Base-by-base conservation (phyloP, 176 grass and related monocot species). In the Zea luxurians region DNA sequence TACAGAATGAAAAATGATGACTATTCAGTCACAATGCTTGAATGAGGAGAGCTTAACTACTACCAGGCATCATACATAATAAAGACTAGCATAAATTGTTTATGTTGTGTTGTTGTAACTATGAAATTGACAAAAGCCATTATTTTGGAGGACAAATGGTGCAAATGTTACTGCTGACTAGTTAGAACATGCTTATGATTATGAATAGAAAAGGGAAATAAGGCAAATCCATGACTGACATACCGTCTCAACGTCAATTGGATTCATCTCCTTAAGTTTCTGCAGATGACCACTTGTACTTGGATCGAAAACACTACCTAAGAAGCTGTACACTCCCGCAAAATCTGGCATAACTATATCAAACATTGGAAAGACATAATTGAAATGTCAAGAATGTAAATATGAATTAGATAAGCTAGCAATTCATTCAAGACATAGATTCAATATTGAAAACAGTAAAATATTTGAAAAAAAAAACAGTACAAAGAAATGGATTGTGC, bases 181-280 rank as follows among this genome's bases (percentile, higher is more conserved):
- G 42, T 71, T 41, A 64, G 54, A 48, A 20, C 37, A 66, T 27
- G 40, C 49, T 64, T 70, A 37, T 37, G 18, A 40, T 41, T 41
- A 59, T 9, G 5, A 54, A 18, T 13, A 89, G 10, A 44, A 55
- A 68, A 70, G 27, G 53, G n/a, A 48, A 78, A 78, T 3, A 37
- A 72, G 43, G 36, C 20, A 42, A 49, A 41, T 66, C 13, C 20
- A 76, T 47, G 15, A 65, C 42, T 82, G 12, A 44, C 82, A 84
- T 95, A 99, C 96, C 67, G 96, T 95, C 88, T 99, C 92, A 73
- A 99, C 96, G 89, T 99, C 96, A 89, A 99, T 92, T 45, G 92
- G 96, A 87, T 95, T 89, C 96, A 99, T 99, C 88, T 95, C 96
- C 50, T 95, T 95, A 46, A 99, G 88, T 82, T 99, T 95, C 79